Evolutionary conservation across 495 filamentous ascomycete genomes (phyloP).

Genomic region (Podospora anserina): DNA sequence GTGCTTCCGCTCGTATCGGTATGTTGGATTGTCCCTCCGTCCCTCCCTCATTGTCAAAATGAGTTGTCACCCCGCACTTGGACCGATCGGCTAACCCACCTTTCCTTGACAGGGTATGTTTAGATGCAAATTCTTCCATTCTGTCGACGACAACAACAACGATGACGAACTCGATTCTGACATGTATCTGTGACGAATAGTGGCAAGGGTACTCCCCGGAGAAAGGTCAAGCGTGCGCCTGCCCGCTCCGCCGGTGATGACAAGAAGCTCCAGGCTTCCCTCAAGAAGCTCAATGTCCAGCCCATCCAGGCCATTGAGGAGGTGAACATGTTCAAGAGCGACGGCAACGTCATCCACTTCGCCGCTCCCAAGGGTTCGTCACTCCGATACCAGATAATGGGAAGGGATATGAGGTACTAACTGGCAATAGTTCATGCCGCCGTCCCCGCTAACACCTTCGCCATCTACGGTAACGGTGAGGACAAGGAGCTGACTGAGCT

Average conservation of each 20-base stretch:
- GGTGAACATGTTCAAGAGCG: conserved; percentile 99
- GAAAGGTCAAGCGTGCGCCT: conserved; percentile 97
- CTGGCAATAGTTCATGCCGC: conserved; percentile 78
- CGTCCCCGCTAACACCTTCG: conserved; percentile 94
- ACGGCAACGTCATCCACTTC: conserved; percentile 99
- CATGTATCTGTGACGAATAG: conserved; percentile 42
- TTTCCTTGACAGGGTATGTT: conserved; percentile 29
- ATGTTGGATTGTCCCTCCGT: conserved; percentile 40
- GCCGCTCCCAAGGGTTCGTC: conserved; percentile 86
- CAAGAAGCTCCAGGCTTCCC: conserved; percentile 95
- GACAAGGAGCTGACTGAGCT: conserved; percentile 99
- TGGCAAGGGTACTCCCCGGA: conserved; percentile 95
- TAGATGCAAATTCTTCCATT: conserved; percentile 1
- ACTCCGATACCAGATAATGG: not conserved
- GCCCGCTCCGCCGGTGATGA: conserved; percentile 88
- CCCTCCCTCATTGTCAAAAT: conserved; percentile 1
- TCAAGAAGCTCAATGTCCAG: conserved; percentile 95
- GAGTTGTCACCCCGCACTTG: conserved; percentile 12
- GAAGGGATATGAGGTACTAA: not conserved
- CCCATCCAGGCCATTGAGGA: conserved; percentile 99
- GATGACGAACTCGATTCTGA: not conserved
- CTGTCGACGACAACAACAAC: conserved; percentile 1
- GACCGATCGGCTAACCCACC: conserved; percentile 23
- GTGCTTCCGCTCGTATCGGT: conserved; percentile 74
- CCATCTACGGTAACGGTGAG: conserved; percentile 97